phyloP scores from a whole-genome alignment of 2,329 filamentous ascomycete species.

The Trichoderma aggressivum region DNA sequence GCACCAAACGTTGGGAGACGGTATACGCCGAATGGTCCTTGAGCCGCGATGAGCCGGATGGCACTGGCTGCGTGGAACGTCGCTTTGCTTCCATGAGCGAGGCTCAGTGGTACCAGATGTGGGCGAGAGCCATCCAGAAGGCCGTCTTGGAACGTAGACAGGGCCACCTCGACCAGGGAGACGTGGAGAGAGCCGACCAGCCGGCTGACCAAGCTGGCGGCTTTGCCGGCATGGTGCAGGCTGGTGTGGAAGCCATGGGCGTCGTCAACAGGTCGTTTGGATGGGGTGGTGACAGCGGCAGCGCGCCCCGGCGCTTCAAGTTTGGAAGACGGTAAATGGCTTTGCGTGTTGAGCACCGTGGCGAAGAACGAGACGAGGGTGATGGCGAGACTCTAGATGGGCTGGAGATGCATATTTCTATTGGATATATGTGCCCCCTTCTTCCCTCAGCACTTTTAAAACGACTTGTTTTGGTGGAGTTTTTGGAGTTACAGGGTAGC shows the following conservation, averaged over 20 bases:
- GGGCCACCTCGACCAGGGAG: slow-evolving; percentile 53
- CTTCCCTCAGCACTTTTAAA: not conserved
- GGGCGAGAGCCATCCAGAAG: slow-evolving; percentile 57
- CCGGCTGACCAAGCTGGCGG: slow-evolving; percentile 35
- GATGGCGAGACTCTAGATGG: not conserved
- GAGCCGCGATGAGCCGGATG: slow-evolving; percentile 30
- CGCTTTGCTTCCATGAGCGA: slow-evolving; percentile 54
- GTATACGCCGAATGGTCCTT: slow-evolving; percentile 56
- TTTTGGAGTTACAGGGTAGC: slow-evolving; percentile 5
- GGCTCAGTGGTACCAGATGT: slow-evolving; percentile 60
- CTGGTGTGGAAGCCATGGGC: slow-evolving; percentile 50
- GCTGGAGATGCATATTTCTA: not conserved
- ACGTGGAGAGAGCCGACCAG: slow-evolving; percentile 44
- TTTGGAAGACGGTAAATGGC: not conserved
- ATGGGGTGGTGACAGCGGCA: slow-evolving; percentile 10
- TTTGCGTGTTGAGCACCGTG: not conserved
- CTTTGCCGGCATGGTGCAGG: slow-evolving; percentile 45
- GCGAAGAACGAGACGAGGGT: not conserved
- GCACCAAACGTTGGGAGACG: slow-evolving; percentile 65
- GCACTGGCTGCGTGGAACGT: slow-evolving; percentile 33
- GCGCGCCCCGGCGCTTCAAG: not conserved
- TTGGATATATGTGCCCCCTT: not conserved
- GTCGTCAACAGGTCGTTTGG: slow-evolving; percentile 51
- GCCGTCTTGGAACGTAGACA: slow-evolving; percentile 58
- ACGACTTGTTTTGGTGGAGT: not conserved